Conservation (phyloP, 225 moss, liverwort and hornwort species). For the Pleurozium schreberi region DNA sequence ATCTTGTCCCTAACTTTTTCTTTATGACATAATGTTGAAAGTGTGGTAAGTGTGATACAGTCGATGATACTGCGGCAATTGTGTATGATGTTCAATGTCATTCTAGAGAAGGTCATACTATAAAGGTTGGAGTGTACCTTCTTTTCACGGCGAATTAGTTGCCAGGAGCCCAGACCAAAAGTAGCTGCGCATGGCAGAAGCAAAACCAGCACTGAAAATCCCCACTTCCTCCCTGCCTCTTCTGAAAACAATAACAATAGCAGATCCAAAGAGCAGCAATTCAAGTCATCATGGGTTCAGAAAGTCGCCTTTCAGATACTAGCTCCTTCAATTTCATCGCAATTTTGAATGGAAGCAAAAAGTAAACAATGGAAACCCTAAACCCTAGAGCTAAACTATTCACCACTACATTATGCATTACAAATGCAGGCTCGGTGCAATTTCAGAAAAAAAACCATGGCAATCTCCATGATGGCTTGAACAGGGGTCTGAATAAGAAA, state of each 20-base stretch:
- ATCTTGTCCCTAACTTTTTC: neutral
- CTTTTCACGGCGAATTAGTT: constrained; percentile 69
- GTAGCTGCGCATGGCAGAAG: constrained; percentile 80
- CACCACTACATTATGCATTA: neutral
- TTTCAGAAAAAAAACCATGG: neutral
- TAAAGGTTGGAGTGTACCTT: constrained; percentile 21
- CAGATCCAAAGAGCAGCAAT: neutral
- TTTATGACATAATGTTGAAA: neutral
- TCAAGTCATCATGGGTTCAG: neutral
- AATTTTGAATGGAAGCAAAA: neutral
- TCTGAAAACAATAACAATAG: neutral
- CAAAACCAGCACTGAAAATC: constrained; percentile 65
- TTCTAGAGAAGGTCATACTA: neutral
- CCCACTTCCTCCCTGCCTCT: constrained; percentile 50
- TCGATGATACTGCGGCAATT: neutral
- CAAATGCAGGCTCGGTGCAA: neutral
- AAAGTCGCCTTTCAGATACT: neutral
- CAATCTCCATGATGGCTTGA: neutral
- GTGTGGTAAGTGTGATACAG: neutral
- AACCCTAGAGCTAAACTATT: neutral
- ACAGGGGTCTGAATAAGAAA: neutral
- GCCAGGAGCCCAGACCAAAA: constrained; percentile 92
- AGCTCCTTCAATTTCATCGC: neutral
- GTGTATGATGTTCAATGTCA: neutral
- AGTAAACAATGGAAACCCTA: neutral